These are phyloP conservation scores for Emericellopsis cladophorae DNA, from an alignment of 2,329 filamentous ascomycete genomes.

Conservation along the genomic window DNA sequence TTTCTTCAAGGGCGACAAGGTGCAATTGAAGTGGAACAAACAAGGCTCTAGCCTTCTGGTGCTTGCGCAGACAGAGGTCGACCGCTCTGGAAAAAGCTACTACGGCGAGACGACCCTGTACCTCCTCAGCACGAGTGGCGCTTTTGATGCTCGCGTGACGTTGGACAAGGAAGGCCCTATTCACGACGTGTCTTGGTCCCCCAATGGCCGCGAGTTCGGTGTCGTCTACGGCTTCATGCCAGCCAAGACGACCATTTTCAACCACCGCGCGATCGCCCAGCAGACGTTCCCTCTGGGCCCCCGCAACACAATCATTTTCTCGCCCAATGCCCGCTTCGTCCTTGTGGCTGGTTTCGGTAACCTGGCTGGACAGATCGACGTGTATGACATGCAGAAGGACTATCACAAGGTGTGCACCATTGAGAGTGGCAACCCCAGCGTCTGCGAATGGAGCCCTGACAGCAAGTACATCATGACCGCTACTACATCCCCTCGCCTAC, in stretches of 20 bases:
- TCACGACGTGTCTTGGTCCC: conserved; percentile 96
- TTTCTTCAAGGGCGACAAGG: conserved; percentile 98
- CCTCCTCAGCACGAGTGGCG: conserved; percentile 79
- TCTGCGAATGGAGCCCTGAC: conserved; percentile 96
- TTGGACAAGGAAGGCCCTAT: conserved; percentile 97
- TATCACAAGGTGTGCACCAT: conserved; percentile 88
- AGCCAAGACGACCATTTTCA: conserved; percentile 98
- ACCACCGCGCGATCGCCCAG: conserved; percentile 67
- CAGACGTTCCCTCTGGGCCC: conserved; percentile 80
- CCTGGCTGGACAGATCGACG: conserved; percentile 91
- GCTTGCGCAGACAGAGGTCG: conserved; percentile 92
- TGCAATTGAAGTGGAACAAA: conserved; percentile 96
- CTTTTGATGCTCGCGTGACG: conserved; percentile 82
- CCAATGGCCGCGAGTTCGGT: conserved; percentile 94
- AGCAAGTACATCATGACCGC: conserved; percentile 92
- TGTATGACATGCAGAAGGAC: conserved; percentile 92
- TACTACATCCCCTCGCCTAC: conserved; percentile 88
- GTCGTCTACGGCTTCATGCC: conserved; percentile 98
- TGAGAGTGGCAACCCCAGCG: conserved; percentile 87
- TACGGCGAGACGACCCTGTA: conserved; percentile 98
- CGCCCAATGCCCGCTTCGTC: conserved; percentile 83
- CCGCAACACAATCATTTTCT: conserved; percentile 91
- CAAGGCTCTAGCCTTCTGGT: conserved; percentile 85
- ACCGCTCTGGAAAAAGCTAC: conserved; percentile 98
- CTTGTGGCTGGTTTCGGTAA: conserved; percentile 95